Evolutionary conservation across 176 grass and related monocot genomes (phyloP).

Genomic region (Typha latifolia): DNA sequence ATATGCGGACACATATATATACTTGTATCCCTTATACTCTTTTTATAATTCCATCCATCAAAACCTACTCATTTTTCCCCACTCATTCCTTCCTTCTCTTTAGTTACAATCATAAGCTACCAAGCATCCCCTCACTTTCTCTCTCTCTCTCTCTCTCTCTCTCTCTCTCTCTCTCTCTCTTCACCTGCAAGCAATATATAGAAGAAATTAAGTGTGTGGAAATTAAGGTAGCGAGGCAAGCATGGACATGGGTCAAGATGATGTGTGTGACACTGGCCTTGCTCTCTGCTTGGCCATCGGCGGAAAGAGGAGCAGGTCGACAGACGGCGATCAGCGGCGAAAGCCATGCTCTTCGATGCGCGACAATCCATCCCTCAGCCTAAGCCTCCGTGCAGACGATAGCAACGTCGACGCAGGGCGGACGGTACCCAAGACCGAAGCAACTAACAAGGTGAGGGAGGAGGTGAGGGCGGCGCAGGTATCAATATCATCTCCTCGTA

Average conservation of each 20-base stretch:
- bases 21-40: too few species aligned
- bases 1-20: too few species aligned
- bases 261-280: constrained; percentile 48
- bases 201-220: background rate
- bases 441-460: too few species aligned
- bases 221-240: background rate
- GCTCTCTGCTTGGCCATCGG: constrained; percentile 59
- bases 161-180: background rate
- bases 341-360: too few species aligned
- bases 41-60: too few species aligned
- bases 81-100: background rate
- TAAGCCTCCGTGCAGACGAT: background rate
- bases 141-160: constrained; percentile 11
- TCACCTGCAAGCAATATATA: background rate
- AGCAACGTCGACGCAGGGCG: too few species aligned
- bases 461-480: constrained; percentile 7
- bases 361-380: too few species aligned
- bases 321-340: background rate
- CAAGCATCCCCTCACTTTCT: background rate
- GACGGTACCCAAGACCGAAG: too few species aligned
- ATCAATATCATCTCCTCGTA: constrained; percentile 26
- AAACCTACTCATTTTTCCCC: too few species aligned
- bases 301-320: background rate
- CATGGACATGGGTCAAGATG: constrained; percentile 45
- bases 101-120: constrained; percentile 1